Conservation (phyloP, 371 early-diverging fungal species). For the Rhizopus microsporus region DNA sequence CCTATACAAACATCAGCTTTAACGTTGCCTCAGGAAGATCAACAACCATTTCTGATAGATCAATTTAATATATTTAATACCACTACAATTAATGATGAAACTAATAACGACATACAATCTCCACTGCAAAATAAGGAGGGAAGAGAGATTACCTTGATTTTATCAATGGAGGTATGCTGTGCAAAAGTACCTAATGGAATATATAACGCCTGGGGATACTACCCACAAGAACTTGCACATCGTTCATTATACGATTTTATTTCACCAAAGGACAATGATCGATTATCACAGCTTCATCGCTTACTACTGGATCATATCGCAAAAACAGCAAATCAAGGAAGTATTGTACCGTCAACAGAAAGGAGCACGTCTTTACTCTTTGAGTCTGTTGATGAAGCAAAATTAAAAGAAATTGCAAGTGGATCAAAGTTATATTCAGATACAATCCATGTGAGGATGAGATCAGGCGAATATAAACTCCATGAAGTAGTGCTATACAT, state of each 20-base stretch:
- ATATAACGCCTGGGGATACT: slow-evolving; percentile 55
- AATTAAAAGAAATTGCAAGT: slow-evolving; percentile 29
- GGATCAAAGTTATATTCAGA: slow-evolving; percentile 53
- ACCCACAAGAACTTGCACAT: slow-evolving; percentile 61
- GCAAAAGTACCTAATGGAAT: slow-evolving; percentile 61
- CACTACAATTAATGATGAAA: background rate
- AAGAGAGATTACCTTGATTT: slow-evolving; percentile 32
- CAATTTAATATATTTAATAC: background rate
- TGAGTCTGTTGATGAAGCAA: slow-evolving; percentile 35
- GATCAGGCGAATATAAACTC: slow-evolving; percentile 52
- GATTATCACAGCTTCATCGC: slow-evolving; percentile 42
- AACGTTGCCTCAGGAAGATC: background rate
- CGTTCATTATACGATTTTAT: slow-evolving; percentile 59
- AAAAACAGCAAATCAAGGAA: slow-evolving; percentile 7
- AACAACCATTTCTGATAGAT: background rate
- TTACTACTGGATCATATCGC: slow-evolving; percentile 37
- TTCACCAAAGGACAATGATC: slow-evolving; percentile 44
- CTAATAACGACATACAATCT: background rate
- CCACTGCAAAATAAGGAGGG: background rate
- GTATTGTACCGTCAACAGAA: slow-evolving; percentile 48
- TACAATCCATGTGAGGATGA: slow-evolving; percentile 50
- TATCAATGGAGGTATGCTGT: slow-evolving; percentile 59
- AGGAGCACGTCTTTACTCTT: slow-evolving; percentile 49
- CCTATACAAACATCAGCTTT: too few species aligned
- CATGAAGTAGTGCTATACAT: slow-evolving; percentile 54